phyloP scores from a whole-genome alignment of 495 filamentous ascomycete species.

The Penicillium riverlandense region DNA sequence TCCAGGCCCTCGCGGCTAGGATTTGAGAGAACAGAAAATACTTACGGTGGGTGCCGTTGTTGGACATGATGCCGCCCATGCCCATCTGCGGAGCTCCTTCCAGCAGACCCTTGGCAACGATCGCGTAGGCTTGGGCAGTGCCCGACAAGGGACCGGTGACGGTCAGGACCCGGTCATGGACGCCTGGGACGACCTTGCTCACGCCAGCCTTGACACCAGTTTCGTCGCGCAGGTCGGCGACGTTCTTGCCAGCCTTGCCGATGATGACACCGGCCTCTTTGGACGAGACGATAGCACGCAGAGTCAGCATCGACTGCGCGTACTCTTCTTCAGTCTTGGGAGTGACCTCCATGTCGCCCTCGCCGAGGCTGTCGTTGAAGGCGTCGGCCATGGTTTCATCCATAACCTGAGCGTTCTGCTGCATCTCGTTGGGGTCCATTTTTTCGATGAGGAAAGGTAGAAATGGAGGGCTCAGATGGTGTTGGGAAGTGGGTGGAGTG shows the following conservation, averaged over 20 bases:
- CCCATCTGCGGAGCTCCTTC: conserved; percentile 92
- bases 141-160: conserved; percentile 83
- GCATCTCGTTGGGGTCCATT: conserved; percentile 44
- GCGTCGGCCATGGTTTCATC: conserved; percentile 44
- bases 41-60: conserved; percentile 91
- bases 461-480: conserved; percentile 5
- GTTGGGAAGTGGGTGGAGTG: conserved; percentile 3
- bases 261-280: conserved; percentile 99
- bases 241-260: conserved; percentile 96
- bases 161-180: conserved; percentile 93
- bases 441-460: conserved; percentile 8
- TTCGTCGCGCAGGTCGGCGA: conserved; percentile 92
- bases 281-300: conserved; percentile 95
- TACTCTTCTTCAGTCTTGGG: conserved; percentile 95
- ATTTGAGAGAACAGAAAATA: conserved; percentile 11
- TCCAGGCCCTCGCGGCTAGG: no score
- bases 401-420: conserved; percentile 28
- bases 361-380: conserved; percentile 43
- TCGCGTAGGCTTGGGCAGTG: conserved; percentile 83
- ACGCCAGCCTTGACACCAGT: conserved; percentile 97
- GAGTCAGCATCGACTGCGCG: conserved; percentile 78
- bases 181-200: conserved; percentile 95
- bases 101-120: conserved; percentile 83
- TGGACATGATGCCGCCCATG: conserved; percentile 81
- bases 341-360: conserved; percentile 60